Evolutionary conservation across 257 asterid genomes (phyloP).

Genomic region (Datura wrightii): DNA sequence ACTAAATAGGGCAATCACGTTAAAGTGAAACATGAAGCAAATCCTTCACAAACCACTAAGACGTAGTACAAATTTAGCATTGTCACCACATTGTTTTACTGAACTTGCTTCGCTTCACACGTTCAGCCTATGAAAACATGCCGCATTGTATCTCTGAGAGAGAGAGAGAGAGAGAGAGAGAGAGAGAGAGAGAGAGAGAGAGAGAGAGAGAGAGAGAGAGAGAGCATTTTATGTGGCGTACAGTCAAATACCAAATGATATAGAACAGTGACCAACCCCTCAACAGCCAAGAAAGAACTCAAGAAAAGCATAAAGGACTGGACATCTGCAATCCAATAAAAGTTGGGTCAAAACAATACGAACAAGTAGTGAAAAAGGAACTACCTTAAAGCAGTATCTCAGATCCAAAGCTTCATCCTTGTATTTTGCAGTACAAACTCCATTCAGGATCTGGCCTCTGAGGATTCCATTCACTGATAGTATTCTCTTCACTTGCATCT

Average conservation of each 20-base stretch:
- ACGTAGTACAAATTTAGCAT: neutral
- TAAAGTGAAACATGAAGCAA: neutral
- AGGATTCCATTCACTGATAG: constrained; percentile 68
- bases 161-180: neutral
- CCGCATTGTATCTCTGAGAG: too few species aligned
- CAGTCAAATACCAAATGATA: neutral
- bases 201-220: neutral
- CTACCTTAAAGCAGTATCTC: constrained; percentile 82
- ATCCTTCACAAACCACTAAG: neutral
- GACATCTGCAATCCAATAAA: constrained; percentile 15
- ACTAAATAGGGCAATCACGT: neutral
- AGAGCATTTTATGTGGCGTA: neutral
- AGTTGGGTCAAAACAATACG: neutral
- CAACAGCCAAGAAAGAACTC: constrained; percentile 21
- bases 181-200: too few species aligned
- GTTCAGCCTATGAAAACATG: neutral
- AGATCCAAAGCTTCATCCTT: constrained; percentile 71
- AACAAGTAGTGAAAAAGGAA: constrained; percentile 21
- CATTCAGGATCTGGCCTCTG: constrained; percentile 61
- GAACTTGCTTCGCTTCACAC: neutral
- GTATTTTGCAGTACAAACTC: constrained; percentile 77
- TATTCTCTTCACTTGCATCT: constrained; percentile 58
- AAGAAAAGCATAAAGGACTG: neutral
- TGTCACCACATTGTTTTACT: constrained; percentile 5
- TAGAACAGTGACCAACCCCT: constrained; percentile 1